Evolutionary conservation across 1,284 basidiomycete genomes (phyloP).

Genomic region (Puccinia novopanici): DNA sequence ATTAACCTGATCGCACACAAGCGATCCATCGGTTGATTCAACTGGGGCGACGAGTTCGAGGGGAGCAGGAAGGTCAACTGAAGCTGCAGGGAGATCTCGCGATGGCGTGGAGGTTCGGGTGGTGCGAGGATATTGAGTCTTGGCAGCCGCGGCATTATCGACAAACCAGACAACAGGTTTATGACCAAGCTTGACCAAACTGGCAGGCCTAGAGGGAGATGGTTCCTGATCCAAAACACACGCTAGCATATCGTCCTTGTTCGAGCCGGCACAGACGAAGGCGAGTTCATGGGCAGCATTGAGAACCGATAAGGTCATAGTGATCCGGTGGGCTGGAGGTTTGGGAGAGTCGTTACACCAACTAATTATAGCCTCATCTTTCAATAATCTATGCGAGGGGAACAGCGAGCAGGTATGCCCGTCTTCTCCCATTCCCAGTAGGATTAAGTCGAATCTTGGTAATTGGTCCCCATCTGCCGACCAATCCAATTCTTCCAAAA

Average conservation of each 20-base stretch:
- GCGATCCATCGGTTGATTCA: background rate
- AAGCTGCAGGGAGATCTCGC: background rate
- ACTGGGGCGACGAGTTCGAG: background rate
- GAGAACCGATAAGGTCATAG: constrained; percentile 58
- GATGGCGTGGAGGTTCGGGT: background rate
- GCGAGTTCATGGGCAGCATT: constrained; percentile 57
- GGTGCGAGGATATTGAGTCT: constrained; percentile 1
- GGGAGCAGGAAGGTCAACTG: background rate
- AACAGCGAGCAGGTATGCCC: constrained; percentile 60
- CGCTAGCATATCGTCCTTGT: constrained; percentile 58
- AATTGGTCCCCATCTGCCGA: constrained; percentile 54
- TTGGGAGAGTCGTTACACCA: constrained; percentile 59
- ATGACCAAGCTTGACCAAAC: constrained; percentile 28
- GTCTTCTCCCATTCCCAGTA: constrained; percentile 60
- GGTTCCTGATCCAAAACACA: constrained; percentile 76
- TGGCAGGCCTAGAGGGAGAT: constrained; percentile 29
- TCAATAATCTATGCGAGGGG: constrained; percentile 58
- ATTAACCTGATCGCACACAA: background rate
- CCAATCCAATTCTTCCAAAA: constrained; percentile 65
- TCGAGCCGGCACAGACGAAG: constrained; percentile 58
- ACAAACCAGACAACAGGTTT: constrained; percentile 34
- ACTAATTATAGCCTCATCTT: constrained; percentile 58
- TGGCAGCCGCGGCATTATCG: constrained; percentile 25
- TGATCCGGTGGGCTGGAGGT: constrained; percentile 58
- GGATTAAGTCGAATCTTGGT: constrained; percentile 59